phyloP scores from a whole-genome alignment of 129 eudicot species.

The Chrysanthemum makinoi region DNA sequence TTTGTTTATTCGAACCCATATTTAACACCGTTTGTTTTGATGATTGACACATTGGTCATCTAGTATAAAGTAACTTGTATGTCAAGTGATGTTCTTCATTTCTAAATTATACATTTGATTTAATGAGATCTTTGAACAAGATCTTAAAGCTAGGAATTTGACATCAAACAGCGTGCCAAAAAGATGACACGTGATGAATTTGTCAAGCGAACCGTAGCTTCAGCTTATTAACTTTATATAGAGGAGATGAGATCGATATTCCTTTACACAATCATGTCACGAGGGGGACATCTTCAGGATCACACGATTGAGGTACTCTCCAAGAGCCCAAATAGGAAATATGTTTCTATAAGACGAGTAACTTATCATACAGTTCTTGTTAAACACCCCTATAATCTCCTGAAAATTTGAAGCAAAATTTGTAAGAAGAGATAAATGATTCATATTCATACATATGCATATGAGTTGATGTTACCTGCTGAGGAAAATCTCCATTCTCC shows the following conservation, averaged over 20 bases:
- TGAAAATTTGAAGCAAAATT: constrained; percentile 13
- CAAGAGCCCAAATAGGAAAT: constrained; percentile 17
- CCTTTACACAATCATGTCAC: constrained; percentile 18
- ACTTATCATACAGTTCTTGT: constrained; percentile 64
- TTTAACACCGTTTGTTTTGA: no score
- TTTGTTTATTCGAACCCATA: no score
- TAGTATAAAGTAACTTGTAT: no score
- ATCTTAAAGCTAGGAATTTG: no score
- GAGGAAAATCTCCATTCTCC: constrained; percentile 75
- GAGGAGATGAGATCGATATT: not conserved
- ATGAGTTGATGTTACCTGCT: constrained; percentile 43
- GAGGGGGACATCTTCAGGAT: constrained; percentile 3
- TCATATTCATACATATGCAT: not conserved
- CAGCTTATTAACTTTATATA: not conserved
- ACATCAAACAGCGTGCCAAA: no score
- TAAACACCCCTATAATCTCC: constrained; percentile 78
- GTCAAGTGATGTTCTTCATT: no score
- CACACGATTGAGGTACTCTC: constrained; percentile 55
- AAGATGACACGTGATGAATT: no score
- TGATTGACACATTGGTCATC: no score
- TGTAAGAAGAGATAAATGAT: not conserved
- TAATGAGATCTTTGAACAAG: no score
- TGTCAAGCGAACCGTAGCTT: not conserved
- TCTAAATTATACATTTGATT: no score
- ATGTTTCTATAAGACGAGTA: constrained; percentile 63